These are phyloP conservation scores for Termitomyces sp. DNA, from an alignment of 768 basidiomycete genomes.

Conservation along the genomic window DNA sequence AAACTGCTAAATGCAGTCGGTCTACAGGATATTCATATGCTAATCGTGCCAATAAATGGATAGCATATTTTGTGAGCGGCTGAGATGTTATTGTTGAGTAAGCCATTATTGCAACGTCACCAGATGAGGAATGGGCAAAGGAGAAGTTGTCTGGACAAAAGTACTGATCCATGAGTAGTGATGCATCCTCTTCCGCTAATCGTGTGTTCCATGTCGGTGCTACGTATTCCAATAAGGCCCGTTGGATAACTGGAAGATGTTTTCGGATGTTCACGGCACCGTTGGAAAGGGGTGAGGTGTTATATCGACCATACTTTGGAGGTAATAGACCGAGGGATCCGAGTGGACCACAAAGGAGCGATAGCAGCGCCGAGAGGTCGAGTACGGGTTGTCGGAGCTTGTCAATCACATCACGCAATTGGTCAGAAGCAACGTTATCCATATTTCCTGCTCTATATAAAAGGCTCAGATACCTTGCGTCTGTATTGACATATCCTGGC, in stretches of 20 bases:
- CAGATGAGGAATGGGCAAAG: slow-evolving; percentile 43
- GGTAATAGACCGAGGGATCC: slow-evolving; percentile 54
- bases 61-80: slow-evolving; percentile 41
- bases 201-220: slow-evolving; percentile 62
- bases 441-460: background rate
- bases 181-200: slow-evolving; percentile 44
- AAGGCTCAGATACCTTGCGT: background rate
- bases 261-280: slow-evolving; percentile 27
- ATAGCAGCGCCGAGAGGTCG: slow-evolving; percentile 46
- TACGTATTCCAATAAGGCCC: slow-evolving; percentile 54
- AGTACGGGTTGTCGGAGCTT: slow-evolving; percentile 41
- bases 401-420: slow-evolving; percentile 35
- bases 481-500: background rate
- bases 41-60: slow-evolving; percentile 52
- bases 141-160: slow-evolving; percentile 67
- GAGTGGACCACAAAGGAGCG: slow-evolving; percentile 55
- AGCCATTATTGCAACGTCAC: slow-evolving; percentile 49
- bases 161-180: slow-evolving; percentile 53
- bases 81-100: slow-evolving; percentile 60
- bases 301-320: slow-evolving; percentile 43
- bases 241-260: slow-evolving; percentile 57
- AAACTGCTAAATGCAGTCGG: slow-evolving; percentile 52
- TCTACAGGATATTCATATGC: slow-evolving; percentile 63
- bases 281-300: slow-evolving; percentile 30
- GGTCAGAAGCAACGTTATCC: slow-evolving; percentile 9